Evolutionary conservation across 805 yeast species (phyloP).

Genomic region (Blastobotrys muscicola): DNA sequence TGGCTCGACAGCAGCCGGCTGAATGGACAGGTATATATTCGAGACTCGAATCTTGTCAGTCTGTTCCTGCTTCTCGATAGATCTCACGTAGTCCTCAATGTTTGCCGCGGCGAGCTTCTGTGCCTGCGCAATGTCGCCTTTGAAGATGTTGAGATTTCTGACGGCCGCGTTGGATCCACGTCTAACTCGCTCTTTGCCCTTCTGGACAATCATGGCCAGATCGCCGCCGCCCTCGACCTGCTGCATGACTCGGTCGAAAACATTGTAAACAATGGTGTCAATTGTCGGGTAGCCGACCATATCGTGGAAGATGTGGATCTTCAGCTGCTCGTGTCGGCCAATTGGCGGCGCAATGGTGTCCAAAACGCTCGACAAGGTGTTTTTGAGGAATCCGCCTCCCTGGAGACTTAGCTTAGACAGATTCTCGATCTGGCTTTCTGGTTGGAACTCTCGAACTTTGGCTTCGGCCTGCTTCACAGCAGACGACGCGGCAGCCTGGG

Average conservation of each 20-base stretch:
- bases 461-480: conserved; percentile 37
- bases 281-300: conserved; percentile 38
- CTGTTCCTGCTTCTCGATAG: conserved; percentile 21
- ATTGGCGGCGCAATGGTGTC: conserved; percentile 38
- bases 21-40: conserved; percentile 60
- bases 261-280: conserved; percentile 39
- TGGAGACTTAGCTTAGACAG: conserved; percentile 13
- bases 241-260: conserved; percentile 48
- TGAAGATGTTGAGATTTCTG: conserved; percentile 54
- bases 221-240: conserved; percentile 67
- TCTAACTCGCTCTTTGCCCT: conserved; percentile 32
- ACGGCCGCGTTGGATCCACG: conserved; percentile 27
- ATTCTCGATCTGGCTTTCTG: conserved; percentile 21
- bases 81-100: conserved; percentile 56
- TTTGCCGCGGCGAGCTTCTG: conserved; percentile 85
- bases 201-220: conserved; percentile 41
- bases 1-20: conserved; percentile 36
- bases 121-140: conserved; percentile 73
- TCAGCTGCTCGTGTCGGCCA: conserved; percentile 33
- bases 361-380: conserved; percentile 30
- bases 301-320: conserved; percentile 36
- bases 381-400: conserved; percentile 18
- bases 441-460: conserved; percentile 29
- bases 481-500: conserved; percentile 24
- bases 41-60: conserved; percentile 33